Evolutionary conservation across 768 basidiomycete species (phyloP).

Genomic region (Suillus lakei): DNA sequence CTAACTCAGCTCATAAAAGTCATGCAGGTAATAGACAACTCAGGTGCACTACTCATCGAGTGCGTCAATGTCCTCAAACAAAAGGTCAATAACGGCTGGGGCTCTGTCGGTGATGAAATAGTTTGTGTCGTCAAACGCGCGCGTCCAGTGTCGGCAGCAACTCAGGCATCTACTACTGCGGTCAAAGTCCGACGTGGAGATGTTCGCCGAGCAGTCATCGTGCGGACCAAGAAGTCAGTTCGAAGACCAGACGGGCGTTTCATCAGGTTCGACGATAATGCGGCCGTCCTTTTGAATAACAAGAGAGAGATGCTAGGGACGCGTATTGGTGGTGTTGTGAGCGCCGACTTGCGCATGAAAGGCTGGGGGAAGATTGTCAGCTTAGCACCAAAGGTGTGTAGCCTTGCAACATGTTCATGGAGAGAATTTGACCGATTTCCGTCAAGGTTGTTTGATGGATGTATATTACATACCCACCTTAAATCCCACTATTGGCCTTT

Average conservation of each 20-base stretch:
- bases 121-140: conserved; percentile 95
- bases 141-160: conserved; percentile 73
- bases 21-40: conserved; percentile 93
- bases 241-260: conserved; percentile 86
- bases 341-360: conserved; percentile 86
- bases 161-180: conserved; percentile 72
- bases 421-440: not conserved
- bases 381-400: conserved; percentile 82
- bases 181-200: conserved; percentile 93
- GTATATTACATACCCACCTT: conserved; percentile 1
- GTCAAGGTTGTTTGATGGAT: conserved; percentile 10
- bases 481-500: not conserved
- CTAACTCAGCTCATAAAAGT: not conserved
- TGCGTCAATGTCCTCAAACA: conserved; percentile 96
- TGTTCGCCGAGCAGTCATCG: conserved; percentile 94
- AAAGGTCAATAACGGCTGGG: conserved; percentile 96
- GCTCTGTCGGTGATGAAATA: conserved; percentile 92
- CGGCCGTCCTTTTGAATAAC: conserved; percentile 91
- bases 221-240: conserved; percentile 88
- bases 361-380: conserved; percentile 96
- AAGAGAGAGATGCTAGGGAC: conserved; percentile 97
- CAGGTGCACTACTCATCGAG: conserved; percentile 92
- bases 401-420: conserved; percentile 1
- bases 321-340: conserved; percentile 92
- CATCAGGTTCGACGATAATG: conserved; percentile 95